Conservation (phyloP, 176 grass and related monocot species). For the Musa itinerans region DNA sequence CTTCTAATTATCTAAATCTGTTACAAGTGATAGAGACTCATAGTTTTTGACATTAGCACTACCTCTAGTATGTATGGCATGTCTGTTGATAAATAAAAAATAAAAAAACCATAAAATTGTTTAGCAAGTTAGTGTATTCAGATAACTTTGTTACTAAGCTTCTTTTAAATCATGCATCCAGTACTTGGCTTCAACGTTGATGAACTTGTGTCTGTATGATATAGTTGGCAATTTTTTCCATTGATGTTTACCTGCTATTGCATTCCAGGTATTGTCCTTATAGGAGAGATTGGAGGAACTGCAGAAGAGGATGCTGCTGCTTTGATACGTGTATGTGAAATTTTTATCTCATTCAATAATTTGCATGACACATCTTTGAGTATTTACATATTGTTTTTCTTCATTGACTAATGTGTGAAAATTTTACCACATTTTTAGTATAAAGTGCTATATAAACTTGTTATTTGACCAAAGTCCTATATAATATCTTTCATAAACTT, state of each 20-base stretch:
- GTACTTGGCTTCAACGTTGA: background rate
- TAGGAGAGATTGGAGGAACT: slow-evolving; percentile 98
- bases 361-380: background rate
- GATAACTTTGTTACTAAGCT: background rate
- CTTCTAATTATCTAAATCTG: background rate
- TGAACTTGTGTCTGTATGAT: background rate
- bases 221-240: background rate
- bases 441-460: too few species aligned
- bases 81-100: too few species aligned
- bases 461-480: too few species aligned
- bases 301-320: slow-evolving; percentile 99
- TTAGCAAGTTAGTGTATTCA: too few species aligned
- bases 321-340: slow-evolving; percentile 62
- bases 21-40: background rate
- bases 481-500: too few species aligned
- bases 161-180: background rate
- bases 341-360: background rate
- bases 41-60: background rate
- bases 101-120: too few species aligned
- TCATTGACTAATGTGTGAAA: background rate
- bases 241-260: slow-evolving; percentile 1
- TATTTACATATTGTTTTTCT: too few species aligned
- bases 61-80: background rate
- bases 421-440: background rate
- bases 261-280: slow-evolving; percentile 74